These are phyloP conservation scores for Xylaria acuta DNA, from an alignment of 495 filamentous ascomycete species.

Conservation along the genomic window DNA sequence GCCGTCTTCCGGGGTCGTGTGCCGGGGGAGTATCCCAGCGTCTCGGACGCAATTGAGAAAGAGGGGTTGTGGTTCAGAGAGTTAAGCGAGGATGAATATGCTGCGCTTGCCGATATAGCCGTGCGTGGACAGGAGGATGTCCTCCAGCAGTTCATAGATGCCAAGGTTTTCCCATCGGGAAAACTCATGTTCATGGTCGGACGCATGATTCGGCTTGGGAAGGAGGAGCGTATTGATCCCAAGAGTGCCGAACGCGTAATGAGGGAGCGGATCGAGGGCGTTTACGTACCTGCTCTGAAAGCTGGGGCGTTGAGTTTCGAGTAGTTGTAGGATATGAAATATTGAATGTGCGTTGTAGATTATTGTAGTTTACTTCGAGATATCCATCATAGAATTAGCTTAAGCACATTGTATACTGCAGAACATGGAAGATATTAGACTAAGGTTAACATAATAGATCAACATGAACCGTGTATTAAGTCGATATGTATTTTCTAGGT, in stretches of 20 bases:
- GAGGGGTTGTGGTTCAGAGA: conserved; percentile 71
- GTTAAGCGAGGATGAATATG: conserved; percentile 65
- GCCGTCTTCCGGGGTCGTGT: conserved; percentile 56
- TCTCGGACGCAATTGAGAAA: conserved; percentile 67
- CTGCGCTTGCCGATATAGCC: conserved; percentile 56
- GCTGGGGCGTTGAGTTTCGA: neutral
- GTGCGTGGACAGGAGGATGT: conserved; percentile 63
- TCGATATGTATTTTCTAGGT: neutral
- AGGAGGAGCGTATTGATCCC: conserved; percentile 80
- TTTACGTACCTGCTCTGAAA: conserved; percentile 30
- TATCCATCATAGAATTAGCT: neutral
- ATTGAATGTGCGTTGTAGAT: neutral
- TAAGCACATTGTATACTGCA: neutral
- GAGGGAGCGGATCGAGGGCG: conserved; percentile 57
- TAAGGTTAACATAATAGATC: neutral
- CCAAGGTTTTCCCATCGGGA: conserved; percentile 63
- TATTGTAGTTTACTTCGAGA: neutral
- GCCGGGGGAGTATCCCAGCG: conserved; percentile 53
- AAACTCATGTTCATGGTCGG: conserved; percentile 91
- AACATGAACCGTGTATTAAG: neutral
- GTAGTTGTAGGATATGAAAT: neutral
- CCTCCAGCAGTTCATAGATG: conserved; percentile 71
- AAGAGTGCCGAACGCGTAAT: conserved; percentile 71
- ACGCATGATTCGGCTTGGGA: conserved; percentile 82
- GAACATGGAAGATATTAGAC: neutral